These are phyloP conservation scores for Mrakia frigida DNA, from an alignment of 768 basidiomycete genomes.

Conservation along the genomic window DNA sequence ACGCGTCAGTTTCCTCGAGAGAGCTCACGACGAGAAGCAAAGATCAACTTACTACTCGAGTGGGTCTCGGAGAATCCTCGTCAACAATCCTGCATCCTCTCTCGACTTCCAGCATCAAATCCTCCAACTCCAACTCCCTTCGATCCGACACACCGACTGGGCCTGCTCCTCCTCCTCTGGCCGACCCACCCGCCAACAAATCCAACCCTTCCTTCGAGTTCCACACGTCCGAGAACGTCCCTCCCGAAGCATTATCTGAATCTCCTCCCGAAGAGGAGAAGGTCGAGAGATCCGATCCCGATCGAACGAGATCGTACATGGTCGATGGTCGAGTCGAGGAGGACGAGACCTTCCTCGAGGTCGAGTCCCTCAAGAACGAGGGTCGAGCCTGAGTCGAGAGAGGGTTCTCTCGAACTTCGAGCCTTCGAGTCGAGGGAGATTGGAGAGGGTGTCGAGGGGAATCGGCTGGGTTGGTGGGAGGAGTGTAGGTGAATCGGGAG, in stretches of 20 bases:
- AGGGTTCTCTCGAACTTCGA: constrained; percentile 1
- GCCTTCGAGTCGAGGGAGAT: not conserved
- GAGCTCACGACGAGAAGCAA: not conserved
- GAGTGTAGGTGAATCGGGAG: not conserved
- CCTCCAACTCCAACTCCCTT: constrained; percentile 12
- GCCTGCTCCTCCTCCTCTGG: not conserved
- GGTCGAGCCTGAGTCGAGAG: not conserved
- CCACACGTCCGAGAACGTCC: constrained; percentile 12
- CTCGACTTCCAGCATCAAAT: constrained; percentile 10
- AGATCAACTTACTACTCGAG: not conserved
- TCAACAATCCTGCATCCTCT: not conserved
- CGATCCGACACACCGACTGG: not conserved
- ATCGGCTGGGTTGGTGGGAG: not conserved
- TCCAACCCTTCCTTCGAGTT: constrained; percentile 7
- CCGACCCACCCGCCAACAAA: not conserved
- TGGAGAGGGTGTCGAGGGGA: not conserved
- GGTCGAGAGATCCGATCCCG: not conserved
- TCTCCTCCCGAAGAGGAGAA: not conserved
- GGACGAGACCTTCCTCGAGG: not conserved
- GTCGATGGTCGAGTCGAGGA: not conserved
- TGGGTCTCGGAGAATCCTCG: not conserved
- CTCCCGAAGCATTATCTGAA: not conserved
- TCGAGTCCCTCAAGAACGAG: not conserved
- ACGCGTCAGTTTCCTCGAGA: not conserved
- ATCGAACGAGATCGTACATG: not conserved